These are phyloP conservation scores for Macrophomina pseudophaseolina DNA, from an alignment of 2,329 filamentous ascomycete species.

Conservation along the genomic window DNA sequence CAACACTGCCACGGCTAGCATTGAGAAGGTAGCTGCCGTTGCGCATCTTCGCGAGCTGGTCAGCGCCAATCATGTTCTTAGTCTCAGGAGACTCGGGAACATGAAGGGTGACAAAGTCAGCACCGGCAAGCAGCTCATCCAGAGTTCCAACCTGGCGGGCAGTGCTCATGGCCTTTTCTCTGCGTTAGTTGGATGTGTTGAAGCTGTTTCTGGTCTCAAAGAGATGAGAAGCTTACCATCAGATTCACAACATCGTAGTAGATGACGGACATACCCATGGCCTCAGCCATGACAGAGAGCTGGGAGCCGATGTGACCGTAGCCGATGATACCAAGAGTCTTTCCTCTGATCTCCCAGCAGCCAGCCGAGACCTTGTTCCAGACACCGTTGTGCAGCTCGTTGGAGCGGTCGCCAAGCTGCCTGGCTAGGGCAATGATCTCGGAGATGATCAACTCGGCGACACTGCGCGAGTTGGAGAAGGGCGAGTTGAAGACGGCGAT, in stretches of 20 bases:
- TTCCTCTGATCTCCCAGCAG: slow-evolving; percentile 98
- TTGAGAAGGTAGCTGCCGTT: slow-evolving; percentile 93
- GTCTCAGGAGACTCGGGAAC: slow-evolving; percentile 94
- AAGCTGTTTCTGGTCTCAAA: not conserved
- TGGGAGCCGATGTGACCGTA: slow-evolving; percentile 98
- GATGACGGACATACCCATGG: slow-evolving; percentile 97
- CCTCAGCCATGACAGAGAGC: slow-evolving; percentile 90
- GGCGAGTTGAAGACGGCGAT: slow-evolving; percentile 99
- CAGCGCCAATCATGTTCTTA: slow-evolving; percentile 83
- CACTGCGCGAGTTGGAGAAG: slow-evolving; percentile 96
- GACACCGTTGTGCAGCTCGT: slow-evolving; percentile 88
- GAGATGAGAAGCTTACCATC: slow-evolving; percentile 59
- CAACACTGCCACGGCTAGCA: slow-evolving; percentile 89
- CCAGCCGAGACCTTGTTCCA: slow-evolving; percentile 98
- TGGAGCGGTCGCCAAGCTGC: slow-evolving; percentile 90
- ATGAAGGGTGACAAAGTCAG: slow-evolving; percentile 94
- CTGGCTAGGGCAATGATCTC: slow-evolving; percentile 92
- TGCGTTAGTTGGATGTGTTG: not conserved
- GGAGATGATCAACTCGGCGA: slow-evolving; percentile 92
- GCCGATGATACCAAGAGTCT: slow-evolving; percentile 94
- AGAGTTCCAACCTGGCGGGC: slow-evolving; percentile 81
- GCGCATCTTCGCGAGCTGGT: slow-evolving; percentile 88
- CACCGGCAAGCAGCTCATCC: slow-evolving; percentile 73
- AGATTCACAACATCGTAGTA: slow-evolving; percentile 95
- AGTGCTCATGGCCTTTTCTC: slow-evolving; percentile 72